These are phyloP conservation scores for Oryza meyeriana DNA, from an alignment of 176 grass and related monocot genomes.

Conservation along the genomic window DNA sequence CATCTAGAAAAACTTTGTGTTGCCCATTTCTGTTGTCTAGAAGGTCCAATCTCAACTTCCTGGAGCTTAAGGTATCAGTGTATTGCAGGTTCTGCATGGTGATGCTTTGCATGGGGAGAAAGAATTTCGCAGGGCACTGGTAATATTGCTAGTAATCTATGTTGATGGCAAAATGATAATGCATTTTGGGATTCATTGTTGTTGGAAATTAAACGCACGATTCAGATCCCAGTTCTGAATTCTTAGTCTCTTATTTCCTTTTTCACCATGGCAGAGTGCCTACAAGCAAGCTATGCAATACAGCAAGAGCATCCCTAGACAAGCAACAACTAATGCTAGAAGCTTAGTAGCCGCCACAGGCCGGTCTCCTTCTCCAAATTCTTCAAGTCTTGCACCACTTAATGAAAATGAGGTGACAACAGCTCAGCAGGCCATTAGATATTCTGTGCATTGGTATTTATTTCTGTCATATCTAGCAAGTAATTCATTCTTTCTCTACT, in stretches of 20 bases:
- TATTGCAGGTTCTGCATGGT: constrained; percentile 71
- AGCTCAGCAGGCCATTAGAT: not conserved
- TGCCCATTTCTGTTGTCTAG: not conserved
- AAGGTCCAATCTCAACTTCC: not conserved
- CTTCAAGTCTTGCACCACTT: constrained; percentile 54
- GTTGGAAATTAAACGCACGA: not conserved
- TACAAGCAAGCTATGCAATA: constrained; percentile 93
- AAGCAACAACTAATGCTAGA: constrained; percentile 59
- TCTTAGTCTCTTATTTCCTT: not conserved
- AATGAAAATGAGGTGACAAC: constrained; percentile 86
- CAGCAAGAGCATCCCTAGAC: constrained; percentile 70
- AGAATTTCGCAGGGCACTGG: constrained; percentile 86
- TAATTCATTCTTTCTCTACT: constrained; percentile 12
- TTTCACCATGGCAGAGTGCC: constrained; percentile 43
- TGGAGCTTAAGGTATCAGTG: not conserved
- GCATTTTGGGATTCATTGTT: not conserved
- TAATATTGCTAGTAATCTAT: constrained; percentile 24
- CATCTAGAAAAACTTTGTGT: not conserved
- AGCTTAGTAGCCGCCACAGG: constrained; percentile 56
- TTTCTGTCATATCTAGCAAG: not conserved
- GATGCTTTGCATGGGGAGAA: constrained; percentile 91
- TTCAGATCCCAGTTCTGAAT: not conserved
- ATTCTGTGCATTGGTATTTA: not conserved
- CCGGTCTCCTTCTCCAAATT: constrained; percentile 81
- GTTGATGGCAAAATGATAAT: not conserved